Evolutionary conservation across 2,329 filamentous ascomycete genomes (phyloP).

Genomic region (Bertia moriformis): DNA sequence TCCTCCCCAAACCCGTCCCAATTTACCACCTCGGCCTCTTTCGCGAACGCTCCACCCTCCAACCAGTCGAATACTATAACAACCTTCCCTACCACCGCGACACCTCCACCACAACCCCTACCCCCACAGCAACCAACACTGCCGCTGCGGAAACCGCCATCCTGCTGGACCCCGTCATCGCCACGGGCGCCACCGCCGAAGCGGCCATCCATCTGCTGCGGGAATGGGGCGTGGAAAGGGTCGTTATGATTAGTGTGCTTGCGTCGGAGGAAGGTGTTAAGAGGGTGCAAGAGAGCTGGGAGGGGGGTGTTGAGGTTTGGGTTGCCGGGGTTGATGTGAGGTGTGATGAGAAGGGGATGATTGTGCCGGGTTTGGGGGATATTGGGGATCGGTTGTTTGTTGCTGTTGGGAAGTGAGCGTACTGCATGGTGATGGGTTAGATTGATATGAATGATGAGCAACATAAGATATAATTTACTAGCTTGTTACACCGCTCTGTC

Average conservation of each 20-base stretch:
- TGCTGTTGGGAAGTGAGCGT: constrained; percentile 1
- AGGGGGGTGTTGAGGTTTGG: not conserved
- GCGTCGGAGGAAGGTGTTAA: not conserved
- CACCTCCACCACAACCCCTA: constrained; percentile 12
- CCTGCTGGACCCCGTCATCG: constrained; percentile 1
- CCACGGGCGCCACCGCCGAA: not conserved
- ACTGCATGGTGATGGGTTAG: no score
- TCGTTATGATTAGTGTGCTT: not conserved
- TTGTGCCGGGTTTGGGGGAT: constrained; percentile 1
- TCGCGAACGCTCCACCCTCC: constrained; percentile 73
- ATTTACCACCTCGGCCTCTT: constrained; percentile 92
- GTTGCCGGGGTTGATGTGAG: not conserved
- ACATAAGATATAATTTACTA: not conserved
- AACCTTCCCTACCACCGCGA: constrained; percentile 66
- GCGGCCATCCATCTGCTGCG: constrained; percentile 1
- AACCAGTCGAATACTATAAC: constrained; percentile 95
- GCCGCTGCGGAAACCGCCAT: constrained; percentile 15
- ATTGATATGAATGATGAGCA: not conserved
- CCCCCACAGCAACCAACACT: constrained; percentile 14
- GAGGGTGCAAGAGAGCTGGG: not conserved
- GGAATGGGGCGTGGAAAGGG: not conserved
- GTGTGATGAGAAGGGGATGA: constrained; percentile 1
- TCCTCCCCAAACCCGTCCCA: constrained; percentile 67
- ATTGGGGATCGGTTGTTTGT: constrained; percentile 1
- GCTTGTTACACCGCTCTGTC: no score